Percentiles rank a stretch among this genome's conserved stretches.
These are phyloP conservation scores for Ophiostoma sp. DNA, from an alignment of 2,329 filamentous ascomycete species.

Conservation along the genomic window DNA sequence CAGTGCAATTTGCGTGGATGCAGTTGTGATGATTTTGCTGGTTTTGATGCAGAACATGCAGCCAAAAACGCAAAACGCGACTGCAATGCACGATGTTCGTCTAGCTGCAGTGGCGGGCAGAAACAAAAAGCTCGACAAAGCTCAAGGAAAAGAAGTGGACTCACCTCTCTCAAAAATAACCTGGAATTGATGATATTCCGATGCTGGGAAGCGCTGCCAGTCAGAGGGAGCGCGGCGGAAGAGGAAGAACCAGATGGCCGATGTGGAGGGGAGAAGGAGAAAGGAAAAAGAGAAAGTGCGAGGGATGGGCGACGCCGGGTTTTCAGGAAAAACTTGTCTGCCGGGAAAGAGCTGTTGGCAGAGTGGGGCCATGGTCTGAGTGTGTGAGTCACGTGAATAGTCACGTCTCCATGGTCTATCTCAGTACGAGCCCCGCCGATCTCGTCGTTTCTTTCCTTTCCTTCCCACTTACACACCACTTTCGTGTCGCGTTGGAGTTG, in stretches of 20 bases:
- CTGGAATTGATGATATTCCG: conserved; percentile 34
- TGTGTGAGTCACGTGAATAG: neutral
- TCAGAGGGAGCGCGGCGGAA: conserved; percentile 38
- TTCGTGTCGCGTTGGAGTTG: neutral
- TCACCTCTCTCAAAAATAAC: conserved; percentile 31
- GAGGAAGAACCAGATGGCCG: conserved; percentile 49
- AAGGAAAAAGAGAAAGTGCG: conserved; percentile 26
- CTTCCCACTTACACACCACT: neutral
- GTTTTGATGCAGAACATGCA: neutral
- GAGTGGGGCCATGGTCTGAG: neutral
- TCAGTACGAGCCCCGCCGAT: neutral
- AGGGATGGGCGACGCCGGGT: neutral
- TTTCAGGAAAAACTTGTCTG: conserved; percentile 19
- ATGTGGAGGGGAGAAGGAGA: conserved; percentile 28
- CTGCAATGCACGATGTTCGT: neutral
- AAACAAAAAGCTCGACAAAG: neutral
- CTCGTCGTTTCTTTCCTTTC: neutral
- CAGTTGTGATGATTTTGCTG: neutral
- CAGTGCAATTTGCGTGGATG: neutral
- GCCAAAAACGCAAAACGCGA: neutral
- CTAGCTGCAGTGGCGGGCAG: neutral
- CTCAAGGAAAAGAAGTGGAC: conserved; percentile 20
- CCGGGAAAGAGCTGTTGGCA: neutral
- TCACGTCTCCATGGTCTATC: neutral
- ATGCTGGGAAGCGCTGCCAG: conserved; percentile 36